Conservation (phyloP, 1,284 basidiomycete genomes). For the Inonotus obliquus region DNA sequence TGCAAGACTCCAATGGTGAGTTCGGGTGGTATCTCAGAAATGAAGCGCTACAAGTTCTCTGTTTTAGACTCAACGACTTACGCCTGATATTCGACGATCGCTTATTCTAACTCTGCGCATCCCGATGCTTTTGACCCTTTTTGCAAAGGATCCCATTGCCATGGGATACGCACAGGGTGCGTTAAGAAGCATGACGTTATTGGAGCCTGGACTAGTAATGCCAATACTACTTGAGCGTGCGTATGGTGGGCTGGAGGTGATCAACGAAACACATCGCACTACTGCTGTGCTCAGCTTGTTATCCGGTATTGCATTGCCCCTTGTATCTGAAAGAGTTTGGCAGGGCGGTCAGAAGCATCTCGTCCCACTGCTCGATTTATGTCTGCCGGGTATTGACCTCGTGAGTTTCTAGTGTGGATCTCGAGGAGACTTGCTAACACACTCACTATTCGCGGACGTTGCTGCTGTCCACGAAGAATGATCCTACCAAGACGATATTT, state of each 20-base stretch:
- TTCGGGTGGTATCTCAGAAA: slow-evolving; percentile 8
- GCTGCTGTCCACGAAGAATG: slow-evolving; percentile 58
- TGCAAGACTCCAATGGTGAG: slow-evolving; percentile 82
- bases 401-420: slow-evolving; percentile 35
- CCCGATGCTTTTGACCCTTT: slow-evolving; percentile 91
- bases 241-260: slow-evolving; percentile 85
- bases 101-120: slow-evolving; percentile 85
- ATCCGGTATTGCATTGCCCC: slow-evolving; percentile 73
- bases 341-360: slow-evolving; percentile 86
- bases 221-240: slow-evolving; percentile 91
- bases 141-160: slow-evolving; percentile 79
- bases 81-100: slow-evolving; percentile 74
- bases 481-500: slow-evolving; percentile 87
- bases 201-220: slow-evolving; percentile 88
- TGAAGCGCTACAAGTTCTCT: not conserved
- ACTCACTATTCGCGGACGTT: slow-evolving; percentile 35
- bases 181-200: slow-evolving; percentile 68
- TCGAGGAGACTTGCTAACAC: slow-evolving; percentile 87
- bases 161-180: slow-evolving; percentile 68
- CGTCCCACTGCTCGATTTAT: slow-evolving; percentile 84
- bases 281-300: slow-evolving; percentile 88
- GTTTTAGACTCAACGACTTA: slow-evolving; percentile 67
- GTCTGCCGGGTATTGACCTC: slow-evolving; percentile 87
- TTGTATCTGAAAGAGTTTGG: slow-evolving; percentile 78
- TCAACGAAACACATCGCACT: slow-evolving; percentile 94